phyloP scores from a whole-genome alignment of 2,329 filamentous ascomycete genomes.

The Pseudocercospora vitis region DNA sequence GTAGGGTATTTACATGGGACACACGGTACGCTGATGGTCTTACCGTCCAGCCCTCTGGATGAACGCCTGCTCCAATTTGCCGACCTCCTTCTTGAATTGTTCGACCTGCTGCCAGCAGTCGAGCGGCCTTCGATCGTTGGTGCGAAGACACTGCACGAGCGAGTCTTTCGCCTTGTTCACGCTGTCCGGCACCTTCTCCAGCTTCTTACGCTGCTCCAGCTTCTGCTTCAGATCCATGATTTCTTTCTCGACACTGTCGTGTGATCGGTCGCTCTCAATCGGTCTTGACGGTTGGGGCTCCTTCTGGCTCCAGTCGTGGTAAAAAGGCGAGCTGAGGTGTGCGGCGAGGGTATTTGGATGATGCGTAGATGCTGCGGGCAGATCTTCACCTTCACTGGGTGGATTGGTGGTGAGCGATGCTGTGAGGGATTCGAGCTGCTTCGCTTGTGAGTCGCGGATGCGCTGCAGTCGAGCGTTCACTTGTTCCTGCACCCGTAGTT shows the following conservation, averaged over 20 bases:
- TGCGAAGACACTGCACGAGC: slow-evolving; percentile 76
- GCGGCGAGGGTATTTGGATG: slow-evolving; percentile 33
- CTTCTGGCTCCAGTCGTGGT: slow-evolving; percentile 38
- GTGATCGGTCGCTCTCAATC: slow-evolving; percentile 48
- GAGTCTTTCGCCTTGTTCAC: slow-evolving; percentile 74
- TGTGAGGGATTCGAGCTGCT: slow-evolving; percentile 67
- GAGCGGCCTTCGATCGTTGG: slow-evolving; percentile 82
- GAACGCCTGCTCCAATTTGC: slow-evolving; percentile 80
- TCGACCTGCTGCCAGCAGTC: slow-evolving; percentile 96
- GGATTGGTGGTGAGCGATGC: slow-evolving; percentile 48
- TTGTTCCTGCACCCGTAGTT: slow-evolving; percentile 85
- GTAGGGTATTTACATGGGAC: neutral
- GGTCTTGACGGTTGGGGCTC: slow-evolving; percentile 42
- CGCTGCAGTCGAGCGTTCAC: slow-evolving; percentile 81
- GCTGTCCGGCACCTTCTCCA: slow-evolving; percentile 64
- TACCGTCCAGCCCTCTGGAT: slow-evolving; percentile 71
- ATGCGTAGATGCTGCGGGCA: slow-evolving; percentile 16
- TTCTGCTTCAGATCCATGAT: slow-evolving; percentile 56
- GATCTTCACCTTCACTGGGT: slow-evolving; percentile 38
- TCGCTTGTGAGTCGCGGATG: slow-evolving; percentile 68
- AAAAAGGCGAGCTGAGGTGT: slow-evolving; percentile 39
- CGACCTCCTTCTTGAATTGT: slow-evolving; percentile 84
- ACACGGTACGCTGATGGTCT: neutral
- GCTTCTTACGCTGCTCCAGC: slow-evolving; percentile 55
- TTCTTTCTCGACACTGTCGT: slow-evolving; percentile 56